A percentile compares a stretch with the other conserved stretches of the same genome.
Evolutionary conservation across 192 early-diverging fungal genomes (phyloP).

Genomic region (Backusella psychrophila): DNA sequence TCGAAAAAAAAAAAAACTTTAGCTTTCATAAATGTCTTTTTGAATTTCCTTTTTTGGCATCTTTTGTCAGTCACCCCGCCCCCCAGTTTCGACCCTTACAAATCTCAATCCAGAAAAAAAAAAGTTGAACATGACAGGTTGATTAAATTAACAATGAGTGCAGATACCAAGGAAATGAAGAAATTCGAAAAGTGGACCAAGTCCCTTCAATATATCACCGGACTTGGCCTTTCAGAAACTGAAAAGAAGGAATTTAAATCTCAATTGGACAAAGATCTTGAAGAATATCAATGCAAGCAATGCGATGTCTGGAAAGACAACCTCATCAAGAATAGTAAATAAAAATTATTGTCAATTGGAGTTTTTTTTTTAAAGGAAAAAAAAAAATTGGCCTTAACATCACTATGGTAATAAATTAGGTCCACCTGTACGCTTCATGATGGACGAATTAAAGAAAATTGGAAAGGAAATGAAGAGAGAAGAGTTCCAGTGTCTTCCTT

Average conservation of each 20-base stretch:
- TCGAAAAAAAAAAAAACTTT: background rate
- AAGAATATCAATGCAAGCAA: slow-evolving; percentile 49
- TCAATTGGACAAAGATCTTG: slow-evolving; percentile 43
- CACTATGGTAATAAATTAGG: slow-evolving; percentile 34
- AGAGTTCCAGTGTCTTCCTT: slow-evolving; percentile 78
- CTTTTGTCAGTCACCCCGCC: background rate
- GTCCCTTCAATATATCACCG: slow-evolving; percentile 55
- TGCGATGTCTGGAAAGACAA: slow-evolving; percentile 82
- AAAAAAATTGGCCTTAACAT: background rate
- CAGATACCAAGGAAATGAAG: slow-evolving; percentile 46
- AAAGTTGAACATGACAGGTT: background rate
- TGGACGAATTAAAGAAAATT: slow-evolving; percentile 66
- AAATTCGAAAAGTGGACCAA: slow-evolving; percentile 64
- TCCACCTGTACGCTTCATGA: slow-evolving; percentile 89
- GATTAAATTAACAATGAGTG: background rate
- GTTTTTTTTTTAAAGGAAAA: too few species aligned
- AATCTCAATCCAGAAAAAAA: background rate
- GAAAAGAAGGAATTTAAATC: slow-evolving; percentile 40
- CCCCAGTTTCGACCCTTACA: background rate
- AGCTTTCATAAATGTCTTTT: background rate
- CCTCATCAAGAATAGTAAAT: slow-evolving; percentile 64
- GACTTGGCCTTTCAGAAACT: slow-evolving; percentile 53
- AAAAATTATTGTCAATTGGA: background rate
- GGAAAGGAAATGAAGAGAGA: slow-evolving; percentile 60
- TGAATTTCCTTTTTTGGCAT: background rate